Base-by-base conservation (phyloP, 768 basidiomycete genomes). In the Auricularia auricula-judae region DNA sequence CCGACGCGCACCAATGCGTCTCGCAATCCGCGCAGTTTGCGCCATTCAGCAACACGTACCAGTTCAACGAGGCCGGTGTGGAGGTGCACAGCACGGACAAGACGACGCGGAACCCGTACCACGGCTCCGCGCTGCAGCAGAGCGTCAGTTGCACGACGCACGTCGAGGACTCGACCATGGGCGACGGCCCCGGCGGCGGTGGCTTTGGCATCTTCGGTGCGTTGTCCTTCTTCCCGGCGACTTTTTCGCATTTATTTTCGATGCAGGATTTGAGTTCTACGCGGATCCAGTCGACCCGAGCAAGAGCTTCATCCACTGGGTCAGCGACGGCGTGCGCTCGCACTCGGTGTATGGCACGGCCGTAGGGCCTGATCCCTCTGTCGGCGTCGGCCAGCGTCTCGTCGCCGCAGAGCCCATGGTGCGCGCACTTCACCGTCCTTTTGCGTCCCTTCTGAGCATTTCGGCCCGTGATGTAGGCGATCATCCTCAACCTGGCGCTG, bases 141-240 rank as follows among this genome's bases (percentile, higher is more conserved):
- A 78, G 80, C 18, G 77, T 84, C 5, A 82, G 80, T 11, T 73
- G 73, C 35, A 67, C 86, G 58, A 81, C 79, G 42, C 68, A 71
- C 44, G 70, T 84, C 3, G 82, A 84, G 10, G 73, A 75, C 91
- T 90, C 70, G 89, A 94, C 71, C 94, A 93, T 72, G 75, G 79
- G 65, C 42, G 77, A 82, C 69, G 80, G 84, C 70, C 86, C 84
- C 74, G 80, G 85, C 67, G 85, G 84, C 10, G 78, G 77, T 61
- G 73, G 76, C 63, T 84, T 80, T 68, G 77, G 76, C 65, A 82
- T 74, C 2, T 77, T 83, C 59, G 84, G 81, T 81, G 23, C 8
- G 77, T 70, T 12, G 14, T 10, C 29, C 4, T 23, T 51, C 18
- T 59, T 33, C 18, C 18, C 43, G 11, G 29, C 29, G 2, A 29